phyloP scores from a whole-genome alignment of 768 basidiomycete genomes.

The Rhizopogon vinicolor region DNA sequence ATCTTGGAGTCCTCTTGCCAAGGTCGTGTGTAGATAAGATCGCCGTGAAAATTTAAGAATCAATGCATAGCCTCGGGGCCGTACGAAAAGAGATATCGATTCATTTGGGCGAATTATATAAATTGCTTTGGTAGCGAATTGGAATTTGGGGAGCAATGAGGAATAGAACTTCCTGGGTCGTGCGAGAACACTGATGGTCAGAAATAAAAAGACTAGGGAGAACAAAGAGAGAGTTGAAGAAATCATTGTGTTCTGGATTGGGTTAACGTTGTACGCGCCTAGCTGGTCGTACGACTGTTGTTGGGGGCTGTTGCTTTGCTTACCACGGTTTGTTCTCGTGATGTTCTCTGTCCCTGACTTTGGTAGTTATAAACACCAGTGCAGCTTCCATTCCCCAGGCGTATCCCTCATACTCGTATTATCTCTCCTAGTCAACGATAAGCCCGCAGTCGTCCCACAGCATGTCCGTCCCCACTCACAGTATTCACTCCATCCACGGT shows the following conservation, averaged over 20 bases:
- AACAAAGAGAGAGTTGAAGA: slow-evolving; percentile 13
- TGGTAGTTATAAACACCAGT: slow-evolving; percentile 4
- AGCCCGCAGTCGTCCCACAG: slow-evolving; percentile 7
- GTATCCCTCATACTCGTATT: background rate
- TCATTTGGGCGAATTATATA: no score
- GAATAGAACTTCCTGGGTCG: no score
- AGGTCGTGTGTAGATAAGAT: no score
- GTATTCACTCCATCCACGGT: slow-evolving; percentile 28
- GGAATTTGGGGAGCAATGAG: no score
- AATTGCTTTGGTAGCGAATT: no score
- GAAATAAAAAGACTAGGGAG: slow-evolving; percentile 8
- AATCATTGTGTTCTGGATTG: slow-evolving; percentile 7
- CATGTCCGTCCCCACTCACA: slow-evolving; percentile 23
- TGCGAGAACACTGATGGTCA: background rate
- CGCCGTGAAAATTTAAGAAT: no score
- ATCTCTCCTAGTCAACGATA: slow-evolving; percentile 2
- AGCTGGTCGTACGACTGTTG: no score
- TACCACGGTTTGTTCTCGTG: background rate
- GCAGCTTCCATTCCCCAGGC: background rate
- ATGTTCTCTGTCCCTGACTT: background rate
- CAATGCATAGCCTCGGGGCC: no score
- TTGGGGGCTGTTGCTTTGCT: background rate
- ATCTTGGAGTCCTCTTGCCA: no score
- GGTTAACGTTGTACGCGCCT: background rate
- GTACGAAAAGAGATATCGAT: no score